Evolutionary conservation across 1,284 basidiomycete genomes (phyloP).

Genomic region (Coniferiporia weirii): DNA sequence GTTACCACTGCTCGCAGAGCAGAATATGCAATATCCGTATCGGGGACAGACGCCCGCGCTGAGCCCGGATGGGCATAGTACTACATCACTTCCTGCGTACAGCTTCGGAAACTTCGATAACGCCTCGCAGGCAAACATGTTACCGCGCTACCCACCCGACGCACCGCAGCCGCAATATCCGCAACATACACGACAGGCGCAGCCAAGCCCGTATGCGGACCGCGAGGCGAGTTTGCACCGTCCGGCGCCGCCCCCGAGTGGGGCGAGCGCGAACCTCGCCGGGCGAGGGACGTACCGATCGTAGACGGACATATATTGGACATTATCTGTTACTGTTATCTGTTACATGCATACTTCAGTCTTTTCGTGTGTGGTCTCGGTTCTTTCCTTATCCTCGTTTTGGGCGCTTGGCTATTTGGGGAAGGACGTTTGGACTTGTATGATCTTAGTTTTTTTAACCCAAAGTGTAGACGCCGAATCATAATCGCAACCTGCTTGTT

Average conservation of each 20-base stretch:
- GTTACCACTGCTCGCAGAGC: conserved; percentile 44
- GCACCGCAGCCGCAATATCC: conserved; percentile 17
- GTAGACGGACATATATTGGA: conserved; percentile 4
- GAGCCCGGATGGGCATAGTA: background rate
- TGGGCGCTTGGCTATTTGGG: background rate
- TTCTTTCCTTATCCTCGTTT: background rate
- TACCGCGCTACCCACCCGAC: conserved; percentile 15
- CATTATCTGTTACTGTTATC: conserved; percentile 5
- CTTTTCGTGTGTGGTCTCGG: background rate
- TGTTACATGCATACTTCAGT: background rate
- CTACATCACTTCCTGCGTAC: conserved; percentile 8
- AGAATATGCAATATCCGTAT: background rate
- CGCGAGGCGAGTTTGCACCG: conserved; percentile 30
- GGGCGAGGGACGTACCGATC: conserved; percentile 15
- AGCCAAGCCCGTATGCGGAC: conserved; percentile 21
- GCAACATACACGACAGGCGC: conserved; percentile 14
- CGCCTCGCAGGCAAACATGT: background rate
- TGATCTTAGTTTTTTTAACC: background rate
- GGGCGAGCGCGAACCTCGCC: conserved; percentile 5
- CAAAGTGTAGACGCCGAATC: background rate
- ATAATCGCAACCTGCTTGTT: background rate
- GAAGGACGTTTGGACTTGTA: background rate
- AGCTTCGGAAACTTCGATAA: conserved; percentile 8
- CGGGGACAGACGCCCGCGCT: too few species aligned
- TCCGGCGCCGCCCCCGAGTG: conserved; percentile 21